These are phyloP conservation scores for Baeospora myosura DNA, from an alignment of 1,284 basidiomycete genomes.

Conservation along the genomic window DNA sequence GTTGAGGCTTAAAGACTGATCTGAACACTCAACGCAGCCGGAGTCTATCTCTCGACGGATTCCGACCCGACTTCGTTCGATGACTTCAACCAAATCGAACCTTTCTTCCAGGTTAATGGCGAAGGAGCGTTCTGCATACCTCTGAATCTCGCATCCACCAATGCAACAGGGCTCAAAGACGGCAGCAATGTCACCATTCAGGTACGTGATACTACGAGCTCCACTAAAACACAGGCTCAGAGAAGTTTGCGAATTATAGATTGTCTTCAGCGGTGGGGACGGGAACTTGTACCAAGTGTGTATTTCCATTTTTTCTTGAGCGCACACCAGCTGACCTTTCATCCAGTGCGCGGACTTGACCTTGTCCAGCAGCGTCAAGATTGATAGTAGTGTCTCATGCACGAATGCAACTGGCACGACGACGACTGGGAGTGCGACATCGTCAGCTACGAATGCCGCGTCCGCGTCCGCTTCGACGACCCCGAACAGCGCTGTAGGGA, in stretches of 20 bases:
- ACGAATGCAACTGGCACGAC: conserved; percentile 24
- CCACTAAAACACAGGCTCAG: too few relatives aligned
- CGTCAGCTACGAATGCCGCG: too few relatives aligned
- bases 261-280: conserved; percentile 1
- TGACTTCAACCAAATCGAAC: conserved; percentile 50
- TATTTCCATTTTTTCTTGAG: background rate
- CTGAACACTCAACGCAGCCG: conserved; percentile 29
- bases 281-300: conserved; percentile 5
- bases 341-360: conserved; percentile 10
- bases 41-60: conserved; percentile 47
- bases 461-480: too few relatives aligned
- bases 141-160: conserved; percentile 45
- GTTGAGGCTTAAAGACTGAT: background rate
- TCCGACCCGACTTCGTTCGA: conserved; percentile 48
- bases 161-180: conserved; percentile 41
- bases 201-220: conserved; percentile 23
- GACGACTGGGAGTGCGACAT: background rate
- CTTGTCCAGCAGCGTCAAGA: conserved; percentile 4
- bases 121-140: conserved; percentile 57
- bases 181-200: conserved; percentile 58
- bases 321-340: background rate
- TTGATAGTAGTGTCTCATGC: conserved; percentile 25
- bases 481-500: too few relatives aligned
- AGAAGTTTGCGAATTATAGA: background rate
- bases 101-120: conserved; percentile 45